These are phyloP conservation scores for Balamuthia mandrillaris DNA, from an alignment of 208 protist species.

Conservation along the genomic window DNA sequence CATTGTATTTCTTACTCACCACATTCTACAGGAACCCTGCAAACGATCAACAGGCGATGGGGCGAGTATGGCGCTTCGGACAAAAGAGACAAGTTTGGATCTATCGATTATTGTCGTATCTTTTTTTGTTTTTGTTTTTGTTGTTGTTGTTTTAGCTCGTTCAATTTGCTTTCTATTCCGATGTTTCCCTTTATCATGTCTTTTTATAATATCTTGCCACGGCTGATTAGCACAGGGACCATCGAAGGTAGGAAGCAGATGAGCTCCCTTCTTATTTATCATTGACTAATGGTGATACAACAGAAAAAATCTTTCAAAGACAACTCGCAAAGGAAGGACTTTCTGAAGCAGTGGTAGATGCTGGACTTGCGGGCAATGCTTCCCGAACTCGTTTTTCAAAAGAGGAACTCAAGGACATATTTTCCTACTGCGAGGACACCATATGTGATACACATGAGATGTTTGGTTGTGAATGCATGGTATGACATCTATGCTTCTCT, in stretches of 20 bases:
- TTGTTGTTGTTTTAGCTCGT: not conserved
- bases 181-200: not conserved
- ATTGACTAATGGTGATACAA: not conserved
- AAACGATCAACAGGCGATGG: constrained; percentile 67
- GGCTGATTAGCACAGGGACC: constrained; percentile 82
- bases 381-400: constrained; percentile 86
- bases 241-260: constrained; percentile 78
- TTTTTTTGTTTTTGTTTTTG: not conserved
- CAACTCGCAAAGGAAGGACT: constrained; percentile 95
- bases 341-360: constrained; percentile 60
- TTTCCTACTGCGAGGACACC: constrained; percentile 82
- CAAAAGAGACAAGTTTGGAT: constrained; percentile 80
- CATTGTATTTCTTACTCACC: too few species aligned
- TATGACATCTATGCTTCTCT: not conserved
- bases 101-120: constrained; percentile 56
- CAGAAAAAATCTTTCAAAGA: constrained; percentile 96
- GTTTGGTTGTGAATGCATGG: constrained; percentile 76
- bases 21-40: constrained; percentile 66
- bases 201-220: too few species aligned
- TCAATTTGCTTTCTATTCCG: not conserved
- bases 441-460: constrained; percentile 90
- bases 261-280: too few species aligned
- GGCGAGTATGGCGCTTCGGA: constrained; percentile 88
- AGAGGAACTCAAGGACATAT: constrained; percentile 88
- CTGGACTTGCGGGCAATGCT: too few species aligned